A percentile compares a stretch with the other conserved stretches of the same genome.
Evolutionary conservation across 208 protist genomes (phyloP).

Genomic region (Entamoeba invadens): DNA sequence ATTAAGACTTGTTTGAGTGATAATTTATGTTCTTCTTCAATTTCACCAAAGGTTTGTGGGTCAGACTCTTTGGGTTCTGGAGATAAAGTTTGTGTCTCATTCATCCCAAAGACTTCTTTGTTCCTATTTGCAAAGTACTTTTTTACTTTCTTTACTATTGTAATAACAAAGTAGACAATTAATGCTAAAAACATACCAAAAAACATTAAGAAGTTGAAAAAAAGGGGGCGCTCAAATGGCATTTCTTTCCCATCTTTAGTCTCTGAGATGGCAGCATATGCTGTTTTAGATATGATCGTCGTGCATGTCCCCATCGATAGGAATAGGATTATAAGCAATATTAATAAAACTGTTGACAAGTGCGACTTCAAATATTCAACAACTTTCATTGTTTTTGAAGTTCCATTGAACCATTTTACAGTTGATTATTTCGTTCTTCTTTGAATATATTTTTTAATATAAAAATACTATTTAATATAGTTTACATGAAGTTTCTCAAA

Average conservation of each 20-base stretch:
- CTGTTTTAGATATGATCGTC: neutral
- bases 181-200: conserved; percentile 1
- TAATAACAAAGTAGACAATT: neutral
- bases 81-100: neutral
- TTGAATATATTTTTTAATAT: too few relatives aligned
- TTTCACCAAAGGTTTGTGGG: neutral
- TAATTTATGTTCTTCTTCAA: neutral
- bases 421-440: too few relatives aligned
- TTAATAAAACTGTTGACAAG: neutral
- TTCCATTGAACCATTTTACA: too few relatives aligned
- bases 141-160: neutral
- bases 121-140: neutral
- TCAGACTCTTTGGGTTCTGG: neutral
- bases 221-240: neutral
- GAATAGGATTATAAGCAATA: neutral
- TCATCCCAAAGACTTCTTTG: neutral
- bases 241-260: neutral
- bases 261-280: neutral
- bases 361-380: neutral
- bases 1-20: neutral
- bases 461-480: too few relatives aligned
- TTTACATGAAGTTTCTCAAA: too few relatives aligned
- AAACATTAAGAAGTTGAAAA: neutral
- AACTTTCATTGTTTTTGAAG: neutral
- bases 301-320: neutral